Percentiles rank a stretch among this genome's conserved stretches.
Evolutionary conservation across 2,329 filamentous ascomycete genomes (phyloP).

Genomic region (Epichloe scottii): DNA sequence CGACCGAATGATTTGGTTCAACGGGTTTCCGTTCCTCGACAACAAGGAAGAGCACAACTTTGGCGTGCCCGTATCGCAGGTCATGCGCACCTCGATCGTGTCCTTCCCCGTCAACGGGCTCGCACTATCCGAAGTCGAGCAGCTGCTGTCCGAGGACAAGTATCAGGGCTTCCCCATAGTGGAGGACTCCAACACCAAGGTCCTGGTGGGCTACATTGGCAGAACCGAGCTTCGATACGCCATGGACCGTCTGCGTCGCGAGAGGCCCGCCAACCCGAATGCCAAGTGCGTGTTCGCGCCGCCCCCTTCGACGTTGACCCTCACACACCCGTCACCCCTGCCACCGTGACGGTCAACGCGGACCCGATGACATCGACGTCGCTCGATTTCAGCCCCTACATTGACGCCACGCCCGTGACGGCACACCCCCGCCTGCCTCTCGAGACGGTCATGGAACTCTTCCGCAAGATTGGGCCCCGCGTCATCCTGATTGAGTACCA

Average conservation of each 20-base stretch:
- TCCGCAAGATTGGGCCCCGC: conserved; percentile 92
- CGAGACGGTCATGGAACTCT: conserved; percentile 96
- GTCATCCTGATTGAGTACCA: conserved; percentile 89
- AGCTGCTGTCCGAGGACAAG: conserved; percentile 60
- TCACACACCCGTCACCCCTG: conserved; percentile 27
- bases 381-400: conserved; percentile 75
- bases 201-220: conserved; percentile 82
- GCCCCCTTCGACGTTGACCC: conserved; percentile 19
- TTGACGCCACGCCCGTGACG: conserved; percentile 79
- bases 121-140: conserved; percentile 63
- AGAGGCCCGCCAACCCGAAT: conserved; percentile 51
- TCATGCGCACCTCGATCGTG: conserved; percentile 70
- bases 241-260: conserved; percentile 63
- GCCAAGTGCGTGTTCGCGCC: conserved; percentile 64
- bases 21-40: conserved; percentile 90
- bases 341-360: conserved; percentile 42
- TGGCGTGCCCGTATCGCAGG: conserved; percentile 80
- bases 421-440: conserved; percentile 84
- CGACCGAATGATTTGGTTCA: conserved; percentile 98
- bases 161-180: conserved; percentile 93
- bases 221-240: conserved; percentile 86
- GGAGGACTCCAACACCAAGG: conserved; percentile 56
- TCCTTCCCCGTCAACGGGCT: conserved; percentile 64
- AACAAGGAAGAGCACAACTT: conserved; percentile 97
- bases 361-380: conserved; percentile 42